These are phyloP conservation scores for Fagopyrum homotropicum DNA, from an alignment of 148 eudicot species.

Conservation along the genomic window DNA sequence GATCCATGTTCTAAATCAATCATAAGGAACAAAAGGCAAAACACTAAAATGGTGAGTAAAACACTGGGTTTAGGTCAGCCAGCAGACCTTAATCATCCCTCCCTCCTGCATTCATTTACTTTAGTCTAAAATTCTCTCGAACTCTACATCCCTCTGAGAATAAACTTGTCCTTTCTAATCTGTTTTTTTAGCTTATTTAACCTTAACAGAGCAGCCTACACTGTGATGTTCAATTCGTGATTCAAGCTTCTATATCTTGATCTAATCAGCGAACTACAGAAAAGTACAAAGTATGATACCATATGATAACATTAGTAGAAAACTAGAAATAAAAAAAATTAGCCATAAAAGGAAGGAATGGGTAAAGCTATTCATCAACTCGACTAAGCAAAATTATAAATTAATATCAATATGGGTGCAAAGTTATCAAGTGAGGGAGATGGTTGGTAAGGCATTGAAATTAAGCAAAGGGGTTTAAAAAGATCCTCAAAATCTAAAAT, in stretches of 20 bases:
- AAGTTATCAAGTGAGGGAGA: not conserved
- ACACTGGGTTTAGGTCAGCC: not conserved
- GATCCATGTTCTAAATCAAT: not conserved
- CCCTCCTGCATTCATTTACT: not conserved
- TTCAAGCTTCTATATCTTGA: not conserved
- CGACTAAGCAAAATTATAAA: not conserved
- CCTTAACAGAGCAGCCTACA: too few species aligned
- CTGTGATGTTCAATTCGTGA: not conserved
- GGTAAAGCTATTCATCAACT: not conserved
- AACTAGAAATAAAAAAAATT: not conserved
- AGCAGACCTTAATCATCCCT: not conserved
- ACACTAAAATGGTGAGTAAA: not conserved
- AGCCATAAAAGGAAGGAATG: not conserved
- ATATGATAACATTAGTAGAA: not conserved
- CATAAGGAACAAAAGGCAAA: not conserved
- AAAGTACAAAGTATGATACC: not conserved
- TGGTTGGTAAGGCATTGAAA: not conserved
- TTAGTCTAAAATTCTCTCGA: not conserved
- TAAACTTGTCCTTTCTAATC: not conserved
- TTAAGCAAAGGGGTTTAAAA: not conserved
- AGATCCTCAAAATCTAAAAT: not conserved
- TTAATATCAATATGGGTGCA: not conserved
- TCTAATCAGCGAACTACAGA: not conserved
- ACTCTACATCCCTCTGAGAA: not conserved
- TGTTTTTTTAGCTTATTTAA: too few species aligned